Percentiles rank a stretch among this genome's conserved stretches.
Conservation (phyloP, 352 stramenopile genomes). For the Globisporangium sylvaticum region DNA sequence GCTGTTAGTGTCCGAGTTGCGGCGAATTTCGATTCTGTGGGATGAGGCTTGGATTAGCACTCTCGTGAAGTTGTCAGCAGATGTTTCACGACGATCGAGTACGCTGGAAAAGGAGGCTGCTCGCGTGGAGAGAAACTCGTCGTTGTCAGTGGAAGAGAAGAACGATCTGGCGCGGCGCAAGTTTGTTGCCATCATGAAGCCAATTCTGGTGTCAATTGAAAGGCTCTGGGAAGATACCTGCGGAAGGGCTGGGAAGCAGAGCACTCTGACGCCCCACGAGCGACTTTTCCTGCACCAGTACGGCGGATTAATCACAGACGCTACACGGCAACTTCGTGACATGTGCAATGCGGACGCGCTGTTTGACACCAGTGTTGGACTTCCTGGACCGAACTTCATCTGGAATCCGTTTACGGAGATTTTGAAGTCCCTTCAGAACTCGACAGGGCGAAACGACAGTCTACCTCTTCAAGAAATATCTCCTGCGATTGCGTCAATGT, state of each 20-base stretch:
- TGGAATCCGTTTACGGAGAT: constrained; percentile 80
- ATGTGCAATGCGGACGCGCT: constrained; percentile 32
- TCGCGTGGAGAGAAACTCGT: constrained; percentile 67
- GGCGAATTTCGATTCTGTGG: constrained; percentile 79
- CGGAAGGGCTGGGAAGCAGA: constrained; percentile 22
- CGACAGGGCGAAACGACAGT: constrained; percentile 39
- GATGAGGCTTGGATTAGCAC: constrained; percentile 76
- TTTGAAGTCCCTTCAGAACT: constrained; percentile 49
- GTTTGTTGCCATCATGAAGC: constrained; percentile 81
- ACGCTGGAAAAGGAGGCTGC: constrained; percentile 76
- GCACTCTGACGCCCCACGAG: constrained; percentile 61
- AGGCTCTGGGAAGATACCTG: constrained; percentile 64
- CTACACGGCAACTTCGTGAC: constrained; percentile 37
- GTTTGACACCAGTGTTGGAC: constrained; percentile 1
- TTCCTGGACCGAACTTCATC: constrained; percentile 21
- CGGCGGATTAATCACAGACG: constrained; percentile 42
- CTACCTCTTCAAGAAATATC: constrained; percentile 73
- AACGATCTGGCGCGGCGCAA: constrained; percentile 58
- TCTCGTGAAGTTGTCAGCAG: constrained; percentile 67
- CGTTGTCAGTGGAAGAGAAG: constrained; percentile 62
- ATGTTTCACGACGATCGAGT: constrained; percentile 58
- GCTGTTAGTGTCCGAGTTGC: constrained; percentile 64
- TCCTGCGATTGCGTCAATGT: constrained; percentile 43
- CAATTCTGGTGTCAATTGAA: constrained; percentile 65
- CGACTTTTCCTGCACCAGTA: constrained; percentile 69